phyloP scores from a whole-genome alignment of 805 yeast species.

The Sungouiozyma ichnusensis region DNA sequence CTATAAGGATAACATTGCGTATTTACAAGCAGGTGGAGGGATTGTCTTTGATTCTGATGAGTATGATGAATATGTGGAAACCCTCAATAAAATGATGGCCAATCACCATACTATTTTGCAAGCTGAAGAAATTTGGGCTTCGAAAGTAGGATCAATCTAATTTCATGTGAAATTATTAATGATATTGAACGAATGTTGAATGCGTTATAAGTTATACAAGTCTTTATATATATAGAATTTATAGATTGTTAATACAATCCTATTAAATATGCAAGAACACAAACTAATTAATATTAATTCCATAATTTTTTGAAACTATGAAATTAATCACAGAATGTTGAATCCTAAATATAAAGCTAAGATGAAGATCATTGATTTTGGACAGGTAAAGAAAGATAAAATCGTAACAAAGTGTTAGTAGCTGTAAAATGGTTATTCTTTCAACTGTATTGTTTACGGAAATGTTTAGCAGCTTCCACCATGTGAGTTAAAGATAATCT shows the following conservation, averaged over 20 bases:
- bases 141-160: slow-evolving; percentile 28
- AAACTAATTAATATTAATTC: slow-evolving; percentile 4
- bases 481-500: slow-evolving; percentile 90
- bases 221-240: slow-evolving; percentile 9
- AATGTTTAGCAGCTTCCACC: slow-evolving; percentile 98
- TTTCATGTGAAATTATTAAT: neutral
- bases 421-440: no score
- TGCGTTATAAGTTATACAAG: slow-evolving; percentile 18
- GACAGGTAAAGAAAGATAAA: slow-evolving; percentile 5
- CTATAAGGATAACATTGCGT: slow-evolving; percentile 79
- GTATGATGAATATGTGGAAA: slow-evolving; percentile 88
- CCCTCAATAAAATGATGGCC: slow-evolving; percentile 94
- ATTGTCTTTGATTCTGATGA: slow-evolving; percentile 94
- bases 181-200: slow-evolving; percentile 27
- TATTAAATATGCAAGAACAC: slow-evolving; percentile 7
- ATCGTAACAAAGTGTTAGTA: no score
- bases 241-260: slow-evolving; percentile 5
- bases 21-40: slow-evolving; percentile 98
- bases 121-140: slow-evolving; percentile 74
- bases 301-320: no score
- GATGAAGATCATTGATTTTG: slow-evolving; percentile 7
- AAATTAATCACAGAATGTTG: slow-evolving; percentile 22
- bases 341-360: slow-evolving; percentile 16
- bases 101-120: slow-evolving; percentile 83
- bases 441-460: slow-evolving; percentile 51